phyloP scores from a whole-genome alignment of 768 basidiomycete species.

The Piloderma croceum region DNA sequence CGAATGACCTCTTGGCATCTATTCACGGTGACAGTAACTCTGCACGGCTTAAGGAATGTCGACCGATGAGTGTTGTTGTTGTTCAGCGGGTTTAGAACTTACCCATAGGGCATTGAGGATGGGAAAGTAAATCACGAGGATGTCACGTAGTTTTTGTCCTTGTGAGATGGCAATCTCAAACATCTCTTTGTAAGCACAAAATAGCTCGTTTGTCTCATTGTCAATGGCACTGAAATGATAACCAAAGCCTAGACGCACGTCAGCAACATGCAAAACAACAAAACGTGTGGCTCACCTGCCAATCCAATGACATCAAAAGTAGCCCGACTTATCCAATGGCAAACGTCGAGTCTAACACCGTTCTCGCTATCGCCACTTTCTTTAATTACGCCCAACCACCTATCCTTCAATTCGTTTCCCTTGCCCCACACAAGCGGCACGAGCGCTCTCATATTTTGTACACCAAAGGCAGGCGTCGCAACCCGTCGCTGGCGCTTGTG shows the following conservation, averaged over 20 bases:
- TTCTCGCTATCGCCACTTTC: slow-evolving; percentile 24
- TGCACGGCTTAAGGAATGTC: slow-evolving; percentile 46
- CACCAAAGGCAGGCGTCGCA: slow-evolving; percentile 71
- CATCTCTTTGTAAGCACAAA: slow-evolving; percentile 80
- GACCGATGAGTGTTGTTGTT: not conserved
- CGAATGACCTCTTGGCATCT: slow-evolving; percentile 59
- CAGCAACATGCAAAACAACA: not conserved
- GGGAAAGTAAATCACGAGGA: slow-evolving; percentile 57
- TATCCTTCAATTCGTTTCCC: slow-evolving; percentile 54
- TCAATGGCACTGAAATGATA: slow-evolving; percentile 84
- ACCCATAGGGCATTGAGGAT: slow-evolving; percentile 51
- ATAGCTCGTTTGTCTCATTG: slow-evolving; percentile 72
- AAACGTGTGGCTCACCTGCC: slow-evolving; percentile 46
- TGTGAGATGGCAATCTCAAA: slow-evolving; percentile 69
- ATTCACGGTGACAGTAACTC: slow-evolving; percentile 41
- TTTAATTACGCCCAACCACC: slow-evolving; percentile 49
- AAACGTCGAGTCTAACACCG: slow-evolving; percentile 51
- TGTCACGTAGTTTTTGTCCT: slow-evolving; percentile 35
- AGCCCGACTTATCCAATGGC: slow-evolving; percentile 73
- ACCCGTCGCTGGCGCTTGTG: slow-evolving; percentile 81
- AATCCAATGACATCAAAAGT: slow-evolving; percentile 90
- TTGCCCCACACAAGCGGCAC: slow-evolving; percentile 70
- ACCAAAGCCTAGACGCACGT: slow-evolving; percentile 58
- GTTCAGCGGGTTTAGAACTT: slow-evolving; percentile 21
- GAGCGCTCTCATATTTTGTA: slow-evolving; percentile 68